Conservation (phyloP, 1,284 basidiomycete species). For the Grifola frondosa region DNA sequence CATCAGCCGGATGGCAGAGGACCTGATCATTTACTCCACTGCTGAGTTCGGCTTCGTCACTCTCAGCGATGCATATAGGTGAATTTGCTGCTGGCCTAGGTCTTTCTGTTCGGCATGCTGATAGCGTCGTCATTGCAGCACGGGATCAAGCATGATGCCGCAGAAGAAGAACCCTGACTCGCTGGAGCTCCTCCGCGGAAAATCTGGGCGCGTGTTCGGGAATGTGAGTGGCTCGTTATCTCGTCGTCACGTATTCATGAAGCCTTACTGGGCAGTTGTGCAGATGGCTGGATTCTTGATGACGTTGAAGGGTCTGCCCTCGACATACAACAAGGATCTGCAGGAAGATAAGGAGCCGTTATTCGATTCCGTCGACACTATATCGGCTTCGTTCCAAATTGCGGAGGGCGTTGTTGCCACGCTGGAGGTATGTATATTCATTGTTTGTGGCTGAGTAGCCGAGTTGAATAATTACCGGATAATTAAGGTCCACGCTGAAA, state of each 20-base stretch:
- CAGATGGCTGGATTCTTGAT: slow-evolving; percentile 98
- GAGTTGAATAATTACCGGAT: slow-evolving; percentile 5
- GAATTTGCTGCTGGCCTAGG: slow-evolving; percentile 10
- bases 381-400: slow-evolving; percentile 89
- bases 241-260: not conserved
- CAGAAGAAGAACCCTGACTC: slow-evolving; percentile 99
- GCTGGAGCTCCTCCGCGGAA: slow-evolving; percentile 91
- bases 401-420: slow-evolving; percentile 94
- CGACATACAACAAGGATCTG: slow-evolving; percentile 98
- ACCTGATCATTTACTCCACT: slow-evolving; percentile 95
- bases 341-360: slow-evolving; percentile 99
- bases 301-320: slow-evolving; percentile 95
- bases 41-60: slow-evolving; percentile 96
- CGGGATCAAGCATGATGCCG: slow-evolving; percentile 99
- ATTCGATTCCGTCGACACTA: slow-evolving; percentile 91
- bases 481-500: slow-evolving; percentile 80
- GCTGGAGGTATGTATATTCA: slow-evolving; percentile 66
- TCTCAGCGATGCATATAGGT: slow-evolving; percentile 96
- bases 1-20: slow-evolving; percentile 92
- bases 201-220: slow-evolving; percentile 93
- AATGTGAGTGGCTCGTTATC: slow-evolving; percentile 53
- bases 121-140: slow-evolving; percentile 55
- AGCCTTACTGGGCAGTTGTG: slow-evolving; percentile 7
- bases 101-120: slow-evolving; percentile 1
- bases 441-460: not conserved